Evolutionary conservation across 2,329 filamentous ascomycete species (phyloP).

Genomic region (Cladosporium sp.): DNA sequence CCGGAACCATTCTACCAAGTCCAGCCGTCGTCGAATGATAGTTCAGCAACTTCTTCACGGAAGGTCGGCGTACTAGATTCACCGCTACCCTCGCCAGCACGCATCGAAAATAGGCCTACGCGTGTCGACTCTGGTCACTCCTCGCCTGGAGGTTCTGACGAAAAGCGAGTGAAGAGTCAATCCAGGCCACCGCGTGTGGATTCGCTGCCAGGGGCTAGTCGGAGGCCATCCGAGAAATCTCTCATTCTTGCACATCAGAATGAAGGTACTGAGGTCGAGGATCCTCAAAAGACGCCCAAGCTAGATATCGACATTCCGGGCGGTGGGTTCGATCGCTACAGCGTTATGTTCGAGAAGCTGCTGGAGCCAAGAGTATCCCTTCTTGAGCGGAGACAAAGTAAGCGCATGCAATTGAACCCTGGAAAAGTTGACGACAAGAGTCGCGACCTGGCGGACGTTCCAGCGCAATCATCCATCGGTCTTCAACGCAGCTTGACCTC

Average conservation of each 20-base stretch:
- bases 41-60: background rate
- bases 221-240: background rate
- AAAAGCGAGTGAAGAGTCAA: background rate
- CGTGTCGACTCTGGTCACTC: constrained; percentile 1
- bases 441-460: background rate
- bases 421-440: background rate
- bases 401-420: constrained; percentile 1
- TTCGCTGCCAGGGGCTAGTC: background rate
- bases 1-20: constrained; percentile 14
- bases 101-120: background rate
- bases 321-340: constrained; percentile 78
- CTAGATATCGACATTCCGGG: constrained; percentile 76
- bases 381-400: constrained; percentile 27
- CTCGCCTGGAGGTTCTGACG: background rate
- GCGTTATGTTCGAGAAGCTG: constrained; percentile 82
- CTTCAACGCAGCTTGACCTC: constrained; percentile 5
- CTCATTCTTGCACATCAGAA: background rate
- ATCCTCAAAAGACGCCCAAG: constrained; percentile 24
- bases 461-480: background rate
- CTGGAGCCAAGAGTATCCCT: constrained; percentile 43
- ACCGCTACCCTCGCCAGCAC: constrained; percentile 5
- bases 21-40: constrained; percentile 7
- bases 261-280: background rate
- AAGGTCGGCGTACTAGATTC: constrained; percentile 9
- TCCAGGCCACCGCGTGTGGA: background rate